Evolutionary conservation across 2,329 filamentous ascomycete genomes (phyloP).

Genomic region (Exserohilum turcica): DNA sequence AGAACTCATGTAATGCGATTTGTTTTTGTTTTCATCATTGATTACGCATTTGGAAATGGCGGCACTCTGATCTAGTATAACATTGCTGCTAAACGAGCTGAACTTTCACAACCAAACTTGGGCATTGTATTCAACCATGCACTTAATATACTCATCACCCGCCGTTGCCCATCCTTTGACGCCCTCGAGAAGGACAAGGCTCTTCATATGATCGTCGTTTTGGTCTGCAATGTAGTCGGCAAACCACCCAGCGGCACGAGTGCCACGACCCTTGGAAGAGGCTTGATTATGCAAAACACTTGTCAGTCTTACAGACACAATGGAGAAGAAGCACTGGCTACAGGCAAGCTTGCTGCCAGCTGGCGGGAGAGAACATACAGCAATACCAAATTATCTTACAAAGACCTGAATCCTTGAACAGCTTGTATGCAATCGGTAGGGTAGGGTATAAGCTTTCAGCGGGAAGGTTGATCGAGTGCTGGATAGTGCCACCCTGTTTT

Average conservation of each 20-base stretch:
- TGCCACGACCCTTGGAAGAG: constrained; percentile 61
- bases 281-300: constrained; percentile 43
- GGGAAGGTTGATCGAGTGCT: constrained; percentile 62
- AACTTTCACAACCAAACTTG: background rate
- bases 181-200: constrained; percentile 57
- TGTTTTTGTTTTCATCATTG: too few relatives aligned
- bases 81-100: too few relatives aligned
- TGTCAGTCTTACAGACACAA: too few relatives aligned
- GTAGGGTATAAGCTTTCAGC: constrained; percentile 61
- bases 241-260: constrained; percentile 62
- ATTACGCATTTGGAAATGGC: too few relatives aligned
- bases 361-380: constrained; percentile 47
- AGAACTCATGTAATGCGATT: too few relatives aligned
- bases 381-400: constrained; percentile 62
- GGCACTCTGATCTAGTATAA: too few relatives aligned
- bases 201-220: constrained; percentile 52
- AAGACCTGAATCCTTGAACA: constrained; percentile 58
- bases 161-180: constrained; percentile 61
- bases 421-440: constrained; percentile 54
- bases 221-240: constrained; percentile 56
- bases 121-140: constrained; percentile 57
- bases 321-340: too few relatives aligned
- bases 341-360: background rate
- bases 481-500: constrained; percentile 64
- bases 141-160: constrained; percentile 54